Base-by-base conservation (phyloP, 2,329 filamentous ascomycete species). In the Aspergillus jensenii region DNA sequence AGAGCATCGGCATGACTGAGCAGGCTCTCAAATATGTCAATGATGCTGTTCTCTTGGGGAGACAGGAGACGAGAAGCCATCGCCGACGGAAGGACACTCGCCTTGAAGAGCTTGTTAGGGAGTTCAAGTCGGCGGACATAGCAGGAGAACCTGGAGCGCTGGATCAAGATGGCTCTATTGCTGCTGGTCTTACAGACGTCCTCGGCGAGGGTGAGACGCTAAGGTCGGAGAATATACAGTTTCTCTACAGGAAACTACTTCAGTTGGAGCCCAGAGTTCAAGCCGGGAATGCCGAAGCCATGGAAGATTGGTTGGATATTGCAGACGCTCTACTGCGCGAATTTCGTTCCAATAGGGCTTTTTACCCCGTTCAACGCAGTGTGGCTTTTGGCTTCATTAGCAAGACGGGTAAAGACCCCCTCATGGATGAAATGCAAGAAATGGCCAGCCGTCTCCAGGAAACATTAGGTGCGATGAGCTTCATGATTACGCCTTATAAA, bases 1-100 rank as follows among this genome's bases (percentile, higher is more conserved):
- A 96, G 71, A 86, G 83, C 62, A 83, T 84, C 45, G 87, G 87
- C 61, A 85, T 88, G 75, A 86, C 84, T 21, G 89, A 92, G 67
- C 86, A 91, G 67, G 92, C 92, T 1, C 84, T 92, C 58, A 87
- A 89, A 59, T 84, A 92, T 51, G 86, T 90, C 49, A 89, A 88
- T 35, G 89, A 96, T 70, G 87, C 90, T 8, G 83, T 93, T 65
- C 81, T 85, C 33, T 77, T 92, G 31, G 81, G 81, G n/a, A 76
- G 77, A 70, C 73, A 74, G 55, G 74, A 76, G 60, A 69, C 61
- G 48, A 67, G 67, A 58, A 69, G 61, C 41, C 67, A 67, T 46
- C 65, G 68, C 55, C 68, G 65, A 54, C 67, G 69, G 57, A 74
- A 70, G 61, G 72, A 73, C 46, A 72, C 72, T 8, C 67, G 74